These are phyloP conservation scores for Colletotrichum abscissum DNA, from an alignment of 2,329 filamentous ascomycete genomes.

Conservation along the genomic window DNA sequence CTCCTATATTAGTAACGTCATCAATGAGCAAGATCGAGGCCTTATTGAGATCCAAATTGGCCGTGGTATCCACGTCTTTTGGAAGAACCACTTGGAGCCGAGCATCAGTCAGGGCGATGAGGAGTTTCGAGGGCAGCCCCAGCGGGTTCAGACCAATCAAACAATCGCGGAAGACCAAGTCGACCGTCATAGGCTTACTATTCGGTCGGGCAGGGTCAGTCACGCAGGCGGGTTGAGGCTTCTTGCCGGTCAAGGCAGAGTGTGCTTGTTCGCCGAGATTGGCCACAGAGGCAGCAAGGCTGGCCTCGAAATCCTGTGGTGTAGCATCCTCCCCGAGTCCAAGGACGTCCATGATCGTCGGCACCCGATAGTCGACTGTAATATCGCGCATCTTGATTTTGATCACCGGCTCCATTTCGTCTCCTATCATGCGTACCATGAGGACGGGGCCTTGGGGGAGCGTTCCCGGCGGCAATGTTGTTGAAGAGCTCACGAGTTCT, in stretches of 20 bases:
- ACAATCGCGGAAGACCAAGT: constrained; percentile 84
- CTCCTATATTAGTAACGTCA: constrained; percentile 60
- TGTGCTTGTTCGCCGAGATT: constrained; percentile 77
- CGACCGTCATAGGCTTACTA: constrained; percentile 72
- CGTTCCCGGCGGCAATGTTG: constrained; percentile 29
- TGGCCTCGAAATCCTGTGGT: constrained; percentile 78
- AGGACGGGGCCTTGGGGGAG: constrained; percentile 63
- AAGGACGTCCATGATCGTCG: constrained; percentile 83
- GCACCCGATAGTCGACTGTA: constrained; percentile 88
- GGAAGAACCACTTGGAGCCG: constrained; percentile 76
- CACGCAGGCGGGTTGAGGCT: constrained; percentile 2
- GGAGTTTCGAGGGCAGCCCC: constrained; percentile 77
- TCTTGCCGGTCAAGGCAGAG: constrained; percentile 51
- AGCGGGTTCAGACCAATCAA: constrained; percentile 87
- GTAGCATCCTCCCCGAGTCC: constrained; percentile 75
- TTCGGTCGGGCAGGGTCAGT: constrained; percentile 38
- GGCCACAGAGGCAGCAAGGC: constrained; percentile 82
- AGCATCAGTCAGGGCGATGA: constrained; percentile 83
- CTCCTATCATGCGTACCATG: constrained; percentile 90
- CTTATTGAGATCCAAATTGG: constrained; percentile 78
- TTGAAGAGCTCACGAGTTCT: constrained; percentile 73
- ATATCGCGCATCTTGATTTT: constrained; percentile 89
- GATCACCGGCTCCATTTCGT: constrained; percentile 92
- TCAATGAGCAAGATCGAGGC: constrained; percentile 87
- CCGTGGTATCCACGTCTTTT: constrained; percentile 71